Conservation (phyloP, 345 rosid genomes). For the Pseudoturritis turrita region DNA sequence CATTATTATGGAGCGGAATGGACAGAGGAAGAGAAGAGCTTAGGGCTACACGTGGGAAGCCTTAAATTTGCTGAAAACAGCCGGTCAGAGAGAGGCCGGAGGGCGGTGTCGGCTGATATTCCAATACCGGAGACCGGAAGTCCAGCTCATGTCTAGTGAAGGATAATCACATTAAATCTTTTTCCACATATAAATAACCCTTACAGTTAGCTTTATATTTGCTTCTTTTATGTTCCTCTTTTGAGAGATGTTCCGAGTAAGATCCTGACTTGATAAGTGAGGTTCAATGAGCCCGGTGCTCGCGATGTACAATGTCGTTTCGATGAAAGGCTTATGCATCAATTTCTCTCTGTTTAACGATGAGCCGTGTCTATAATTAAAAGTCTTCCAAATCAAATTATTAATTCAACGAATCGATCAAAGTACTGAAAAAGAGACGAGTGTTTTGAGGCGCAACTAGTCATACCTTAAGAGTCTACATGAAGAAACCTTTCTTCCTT, state of each 20-base stretch:
- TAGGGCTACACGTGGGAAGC: constrained; percentile 58
- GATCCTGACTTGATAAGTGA: constrained; percentile 26
- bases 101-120: constrained; percentile 34
- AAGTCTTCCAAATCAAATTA: not conserved
- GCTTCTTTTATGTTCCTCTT: not conserved
- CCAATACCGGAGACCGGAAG: constrained; percentile 47
- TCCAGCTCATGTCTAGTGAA: constrained; percentile 46
- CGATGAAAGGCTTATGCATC: constrained; percentile 2
- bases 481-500: not conserved
- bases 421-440: not conserved
- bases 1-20: constrained; percentile 56
- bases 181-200: constrained; percentile 14
- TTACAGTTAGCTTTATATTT: constrained; percentile 11
- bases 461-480: constrained; percentile 11
- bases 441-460: constrained; percentile 2
- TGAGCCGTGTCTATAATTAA: not conserved
- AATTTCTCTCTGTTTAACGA: not conserved
- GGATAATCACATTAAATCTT: not conserved
- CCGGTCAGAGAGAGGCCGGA: constrained; percentile 66
- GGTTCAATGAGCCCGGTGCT: constrained; percentile 27
- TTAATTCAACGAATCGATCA: not conserved
- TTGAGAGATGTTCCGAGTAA: constrained; percentile 21
- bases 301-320: constrained; percentile 17
- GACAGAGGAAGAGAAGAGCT: constrained; percentile 63
- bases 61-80: constrained; percentile 70